Base-by-base conservation (phyloP, 1,284 basidiomycete species). In the Tylopilus sp. region DNA sequence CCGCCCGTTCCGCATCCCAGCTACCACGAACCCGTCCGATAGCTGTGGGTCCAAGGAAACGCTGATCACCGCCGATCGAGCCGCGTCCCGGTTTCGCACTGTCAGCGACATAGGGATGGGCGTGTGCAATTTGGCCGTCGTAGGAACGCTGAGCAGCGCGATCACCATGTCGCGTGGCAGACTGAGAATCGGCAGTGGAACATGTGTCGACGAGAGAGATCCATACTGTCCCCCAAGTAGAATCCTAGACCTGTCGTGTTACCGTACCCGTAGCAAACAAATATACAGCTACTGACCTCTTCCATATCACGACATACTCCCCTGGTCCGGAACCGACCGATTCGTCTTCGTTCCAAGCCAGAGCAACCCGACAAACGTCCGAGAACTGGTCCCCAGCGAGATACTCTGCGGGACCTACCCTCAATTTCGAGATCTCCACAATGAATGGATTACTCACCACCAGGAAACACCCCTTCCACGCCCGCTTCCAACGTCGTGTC, bases 1-100 rank as follows among this genome's bases (percentile, higher is more conserved):
- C 15, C 89, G 85, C 6, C 87, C 88, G 62, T 81, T 87, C 57
- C 91, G 83, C 38, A 92, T 74, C 0, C 94, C 94, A 3, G 93
- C 86, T 6, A 93, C 84, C 33, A 94, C 86, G 75, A 95, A 94
- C 8, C 76, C 66, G 60, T 93, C 90, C 6, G 83, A 77, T 0
- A 83, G 72, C 64, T 94, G 91, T 2, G 87, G 82, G 61, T 95
- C 94, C 2, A 79, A 63, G 44, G 89, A 86, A 19, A 94, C 84
- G 29, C 85, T 82, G 36, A 94, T 77, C 68, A 89, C 89, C 1
- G 91, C 91, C 2, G 91, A 87, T 52, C 86, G 87, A 24, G 81
- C 81, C 15, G 84, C 81, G 69, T 92, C 88, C 15, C 82, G 81
- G 71, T 95, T 95, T 53, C 91, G 89, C 58, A 94, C 78, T 16